Base-by-base conservation (phyloP, 2,329 filamentous ascomycete species). In the Colletotrichum sublineola region DNA sequence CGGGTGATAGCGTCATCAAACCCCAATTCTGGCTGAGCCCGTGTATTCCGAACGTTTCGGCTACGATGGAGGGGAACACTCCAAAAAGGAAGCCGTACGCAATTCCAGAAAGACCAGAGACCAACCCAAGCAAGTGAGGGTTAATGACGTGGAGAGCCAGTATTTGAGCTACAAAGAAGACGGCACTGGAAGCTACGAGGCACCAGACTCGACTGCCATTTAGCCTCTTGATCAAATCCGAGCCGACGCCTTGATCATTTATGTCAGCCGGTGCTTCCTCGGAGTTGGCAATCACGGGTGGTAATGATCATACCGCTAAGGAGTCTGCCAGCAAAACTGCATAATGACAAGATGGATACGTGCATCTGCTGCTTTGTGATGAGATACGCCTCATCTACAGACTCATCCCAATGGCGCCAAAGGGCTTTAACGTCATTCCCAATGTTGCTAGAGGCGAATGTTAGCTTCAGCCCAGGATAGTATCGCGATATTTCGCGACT, bases 21-120 rank as follows among this genome's bases (percentile, higher is more conserved):
- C 96, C 96, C 96, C 96, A 99, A 79, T 98, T 99, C 79, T 97
- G 94, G 67, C 93, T 95, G 58, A 99, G 86, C 1, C 95, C 96
- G 73, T 92, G 89, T 36, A 98, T 93, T 9, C 96, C 96, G 80
- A 99, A 99, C 0, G 93, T 92, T 80, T 98, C 95, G 8, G 95
- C 94, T 12, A 94, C 89, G 24, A 98, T 90, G 15, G 95, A 95
- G 0, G 96, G 96, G 81, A 94, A 97, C 29, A 97, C 95, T 44
- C 96, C 96, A 76, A 98, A 98, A 0, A 98, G 87, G 75, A 97
- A 94, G 2, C 96, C 96, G 80, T 99, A 99, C 1, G 91, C 95
- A 1, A 98, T 85, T 0, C 96, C 96, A 0, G 93, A 97, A 31
- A 97, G 87, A 0, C 91, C 89, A 0, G 95, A 98, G 24, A 98